These are phyloP conservation scores for Fusarium sp. DNA, from an alignment of 2,329 filamentous ascomycete species.

Conservation along the genomic window DNA sequence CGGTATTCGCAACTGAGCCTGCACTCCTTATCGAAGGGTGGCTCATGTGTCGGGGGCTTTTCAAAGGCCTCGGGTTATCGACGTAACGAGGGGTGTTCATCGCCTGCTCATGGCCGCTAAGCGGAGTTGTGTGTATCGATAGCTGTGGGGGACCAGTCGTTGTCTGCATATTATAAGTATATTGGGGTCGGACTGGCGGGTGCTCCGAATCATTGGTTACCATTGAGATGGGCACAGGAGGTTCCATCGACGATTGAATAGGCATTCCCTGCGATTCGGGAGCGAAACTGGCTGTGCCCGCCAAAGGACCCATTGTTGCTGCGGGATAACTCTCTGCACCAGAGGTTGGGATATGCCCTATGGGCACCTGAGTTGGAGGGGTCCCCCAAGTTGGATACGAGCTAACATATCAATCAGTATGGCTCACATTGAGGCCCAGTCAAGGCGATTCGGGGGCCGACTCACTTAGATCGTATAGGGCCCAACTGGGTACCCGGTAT, in stretches of 20 bases:
- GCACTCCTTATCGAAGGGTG: constrained; percentile 65
- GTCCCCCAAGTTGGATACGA: constrained; percentile 68
- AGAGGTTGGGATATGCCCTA: constrained; percentile 62
- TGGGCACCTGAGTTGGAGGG: constrained; percentile 55
- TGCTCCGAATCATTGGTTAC: constrained; percentile 60
- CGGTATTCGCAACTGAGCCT: constrained; percentile 60
- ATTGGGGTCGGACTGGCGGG: constrained; percentile 63
- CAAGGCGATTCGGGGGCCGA: constrained; percentile 29
- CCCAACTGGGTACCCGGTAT: constrained; percentile 64
- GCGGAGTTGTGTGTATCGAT: constrained; percentile 52
- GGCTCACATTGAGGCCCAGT: neutral
- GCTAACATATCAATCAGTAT: constrained; percentile 53
- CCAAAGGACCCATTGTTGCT: constrained; percentile 61
- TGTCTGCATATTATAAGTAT: constrained; percentile 65
- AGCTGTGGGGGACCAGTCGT: constrained; percentile 63
- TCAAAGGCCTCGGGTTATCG: constrained; percentile 66
- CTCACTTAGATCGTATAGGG: constrained; percentile 69
- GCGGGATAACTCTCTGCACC: constrained; percentile 61
- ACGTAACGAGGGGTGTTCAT: constrained; percentile 68
- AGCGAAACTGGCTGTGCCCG: constrained; percentile 59
- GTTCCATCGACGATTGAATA: constrained; percentile 62
- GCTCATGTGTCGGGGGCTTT: constrained; percentile 65
- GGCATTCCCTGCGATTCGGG: constrained; percentile 66
- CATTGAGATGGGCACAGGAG: constrained; percentile 64
- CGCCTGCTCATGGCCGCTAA: constrained; percentile 56